Percentiles rank a stretch among this genome's conserved stretches.
These are phyloP conservation scores for Crotalaria pallida DNA, from an alignment of 306 rosid species.

Conservation along the genomic window DNA sequence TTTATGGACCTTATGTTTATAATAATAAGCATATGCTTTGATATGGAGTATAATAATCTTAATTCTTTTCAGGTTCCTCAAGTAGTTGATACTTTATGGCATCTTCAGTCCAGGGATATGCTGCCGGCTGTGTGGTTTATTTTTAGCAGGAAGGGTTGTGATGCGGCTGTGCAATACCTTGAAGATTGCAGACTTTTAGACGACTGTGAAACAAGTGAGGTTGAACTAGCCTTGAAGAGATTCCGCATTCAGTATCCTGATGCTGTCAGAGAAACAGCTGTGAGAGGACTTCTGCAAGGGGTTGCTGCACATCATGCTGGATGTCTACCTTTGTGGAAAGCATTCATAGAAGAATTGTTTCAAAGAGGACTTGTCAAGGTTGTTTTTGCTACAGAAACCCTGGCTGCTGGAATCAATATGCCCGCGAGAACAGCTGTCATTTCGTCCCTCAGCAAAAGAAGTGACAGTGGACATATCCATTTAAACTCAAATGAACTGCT, in stretches of 20 bases:
- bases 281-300: conserved; percentile 78
- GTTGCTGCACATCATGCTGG: conserved; percentile 99
- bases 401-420: conserved; percentile 98
- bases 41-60: conserved; percentile 3
- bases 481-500: conserved; percentile 84
- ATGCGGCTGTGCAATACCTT: conserved; percentile 81
- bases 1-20: not conserved
- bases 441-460: conserved; percentile 84
- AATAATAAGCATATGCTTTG: conserved; percentile 8
- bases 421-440: conserved; percentile 94
- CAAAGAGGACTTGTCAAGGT: conserved; percentile 95
- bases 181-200: conserved; percentile 77
- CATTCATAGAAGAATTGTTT: conserved; percentile 88
- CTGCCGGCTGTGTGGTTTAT: conserved; percentile 98
- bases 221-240: conserved; percentile 81
- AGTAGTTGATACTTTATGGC: conserved; percentile 74
- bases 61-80: conserved; percentile 75
- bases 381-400: conserved; percentile 96
- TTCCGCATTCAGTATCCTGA: conserved; percentile 85
- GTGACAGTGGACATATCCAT: conserved; percentile 58
- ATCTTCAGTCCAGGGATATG: conserved; percentile 76
- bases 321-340: conserved; percentile 92
- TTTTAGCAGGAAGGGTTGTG: conserved; percentile 99
- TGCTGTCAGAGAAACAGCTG: conserved; percentile 85
- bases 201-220: conserved; percentile 79